Percentiles rank a stretch among this genome's conserved stretches.
Evolutionary conservation across 2,329 filamentous ascomycete species (phyloP).

Genomic region (Chrysoporthe cubensis): DNA sequence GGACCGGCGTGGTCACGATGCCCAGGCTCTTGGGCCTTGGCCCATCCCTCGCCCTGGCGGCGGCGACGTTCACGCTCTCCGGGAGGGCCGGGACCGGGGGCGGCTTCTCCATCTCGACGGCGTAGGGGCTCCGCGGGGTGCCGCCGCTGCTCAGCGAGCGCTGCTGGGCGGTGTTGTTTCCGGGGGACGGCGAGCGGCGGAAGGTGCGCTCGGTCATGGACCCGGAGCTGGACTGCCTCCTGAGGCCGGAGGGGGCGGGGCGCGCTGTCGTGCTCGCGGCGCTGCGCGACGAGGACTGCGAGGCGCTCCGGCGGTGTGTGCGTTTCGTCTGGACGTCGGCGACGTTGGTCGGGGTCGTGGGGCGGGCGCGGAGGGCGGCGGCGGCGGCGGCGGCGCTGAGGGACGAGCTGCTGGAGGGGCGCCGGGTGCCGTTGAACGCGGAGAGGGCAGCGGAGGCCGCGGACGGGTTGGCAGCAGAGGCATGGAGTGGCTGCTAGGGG

Average conservation of each 20-base stretch:
- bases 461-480: conserved; percentile 68
- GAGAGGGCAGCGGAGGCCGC: conserved; percentile 80
- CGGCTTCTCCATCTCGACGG: conserved; percentile 53
- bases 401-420: conserved; percentile 60
- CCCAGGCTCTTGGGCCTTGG: conserved; percentile 41
- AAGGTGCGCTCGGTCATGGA: conserved; percentile 93
- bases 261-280: conserved; percentile 19
- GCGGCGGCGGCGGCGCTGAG: conserved; percentile 87
- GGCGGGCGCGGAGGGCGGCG: conserved; percentile 77
- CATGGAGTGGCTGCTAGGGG: conserved; percentile 59
- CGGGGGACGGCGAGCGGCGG: conserved; percentile 70
- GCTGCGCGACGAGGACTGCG: conserved; percentile 66
- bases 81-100: conserved; percentile 81
- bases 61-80: conserved; percentile 43
- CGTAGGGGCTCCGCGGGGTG: conserved; percentile 16
- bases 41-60: conserved; percentile 28
- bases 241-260: conserved; percentile 44
- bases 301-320: conserved; percentile 72
- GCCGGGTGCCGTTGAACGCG: conserved; percentile 70
- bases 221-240: conserved; percentile 69
- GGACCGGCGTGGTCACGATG: conserved; percentile 48
- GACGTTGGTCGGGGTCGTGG: conserved; percentile 78
- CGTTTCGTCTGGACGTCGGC: conserved; percentile 87
- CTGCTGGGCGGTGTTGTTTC: conserved; percentile 38
- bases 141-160: conserved; percentile 39